Evolutionary conservation across 2,329 filamentous ascomycete species (phyloP).

Genomic region (Epichloe sibirici): DNA sequence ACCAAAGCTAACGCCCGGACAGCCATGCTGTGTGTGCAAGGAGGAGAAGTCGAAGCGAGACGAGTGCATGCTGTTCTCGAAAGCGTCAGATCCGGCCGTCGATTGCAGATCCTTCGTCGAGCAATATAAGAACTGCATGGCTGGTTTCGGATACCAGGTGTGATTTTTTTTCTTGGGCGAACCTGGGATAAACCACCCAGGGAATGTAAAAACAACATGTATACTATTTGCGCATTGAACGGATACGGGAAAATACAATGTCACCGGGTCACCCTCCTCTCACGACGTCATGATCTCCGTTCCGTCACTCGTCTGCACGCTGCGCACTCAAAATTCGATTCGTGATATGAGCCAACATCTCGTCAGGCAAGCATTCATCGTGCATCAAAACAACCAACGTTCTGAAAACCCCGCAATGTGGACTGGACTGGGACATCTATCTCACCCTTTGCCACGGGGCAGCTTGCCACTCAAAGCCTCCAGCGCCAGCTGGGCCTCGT

Average conservation of each 20-base stretch:
- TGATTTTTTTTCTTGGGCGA: constrained; percentile 16
- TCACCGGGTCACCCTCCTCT: constrained; percentile 3
- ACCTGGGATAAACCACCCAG: background rate
- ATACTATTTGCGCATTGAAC: constrained; percentile 12
- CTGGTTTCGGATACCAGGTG: constrained; percentile 76
- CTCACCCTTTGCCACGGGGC: background rate
- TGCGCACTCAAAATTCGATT: background rate
- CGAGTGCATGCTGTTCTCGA: constrained; percentile 98
- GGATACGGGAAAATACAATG: constrained; percentile 6
- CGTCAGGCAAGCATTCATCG: background rate
- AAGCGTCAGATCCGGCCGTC: constrained; percentile 63
- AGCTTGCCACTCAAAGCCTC: constrained; percentile 1
- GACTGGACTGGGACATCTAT: background rate
- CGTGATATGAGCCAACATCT: too few species aligned
- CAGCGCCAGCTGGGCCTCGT: constrained; percentile 10
- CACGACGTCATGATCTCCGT: background rate
- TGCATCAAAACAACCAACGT: background rate
- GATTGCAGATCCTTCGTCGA: constrained; percentile 77
- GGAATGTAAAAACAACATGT: constrained; percentile 8
- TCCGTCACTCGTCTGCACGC: background rate
- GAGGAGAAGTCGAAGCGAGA: constrained; percentile 85
- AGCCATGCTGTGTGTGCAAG: constrained; percentile 98
- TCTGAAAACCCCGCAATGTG: background rate
- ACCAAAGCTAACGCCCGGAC: constrained; percentile 1
- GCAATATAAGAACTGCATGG: constrained; percentile 86